Percentiles rank a stretch among this genome's conserved stretches.
Conservation (phyloP, 2,329 filamentous ascomycete genomes). For the Talaromyces sp. region DNA sequence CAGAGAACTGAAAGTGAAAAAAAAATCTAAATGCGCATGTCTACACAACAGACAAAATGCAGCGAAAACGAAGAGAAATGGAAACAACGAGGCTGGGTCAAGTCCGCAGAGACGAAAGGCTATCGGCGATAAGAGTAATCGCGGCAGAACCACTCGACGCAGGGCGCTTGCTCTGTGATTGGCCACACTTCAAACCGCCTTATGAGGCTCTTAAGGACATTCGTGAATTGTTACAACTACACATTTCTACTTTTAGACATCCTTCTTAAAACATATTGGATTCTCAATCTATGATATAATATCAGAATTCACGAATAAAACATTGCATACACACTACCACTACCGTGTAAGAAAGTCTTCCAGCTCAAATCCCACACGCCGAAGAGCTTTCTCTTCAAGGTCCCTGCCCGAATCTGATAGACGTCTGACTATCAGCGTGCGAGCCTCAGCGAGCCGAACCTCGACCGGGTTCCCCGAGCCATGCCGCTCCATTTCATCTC, state of each 20-base stretch:
- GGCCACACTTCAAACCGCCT: background rate
- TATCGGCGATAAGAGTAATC: conserved; percentile 3
- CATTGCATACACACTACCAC: conserved; percentile 26
- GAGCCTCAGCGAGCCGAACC: conserved; percentile 45
- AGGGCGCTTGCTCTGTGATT: background rate
- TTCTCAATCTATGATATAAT: background rate
- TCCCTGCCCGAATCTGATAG: conserved; percentile 22
- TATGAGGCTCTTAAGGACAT: background rate
- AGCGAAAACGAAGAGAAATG: background rate
- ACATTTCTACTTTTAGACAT: background rate
- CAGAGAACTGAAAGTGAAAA: background rate
- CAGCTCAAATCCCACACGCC: conserved; percentile 79
- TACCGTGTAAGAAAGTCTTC: conserved; percentile 60
- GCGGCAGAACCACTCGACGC: conserved; percentile 1
- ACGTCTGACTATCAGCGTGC: conserved; percentile 49
- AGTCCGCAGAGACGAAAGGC: background rate
- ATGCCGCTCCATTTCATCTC: conserved; percentile 34
- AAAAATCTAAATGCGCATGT: background rate
- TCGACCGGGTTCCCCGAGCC: conserved; percentile 48
- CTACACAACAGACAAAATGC: background rate
- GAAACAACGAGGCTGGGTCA: background rate
- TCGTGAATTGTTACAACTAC: background rate
- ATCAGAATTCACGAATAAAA: background rate
- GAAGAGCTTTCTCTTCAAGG: conserved; percentile 63
- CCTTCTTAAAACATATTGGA: background rate